Base-by-base conservation (phyloP, 1,139 yeast species). In the Kodamaea derodonti region DNA sequence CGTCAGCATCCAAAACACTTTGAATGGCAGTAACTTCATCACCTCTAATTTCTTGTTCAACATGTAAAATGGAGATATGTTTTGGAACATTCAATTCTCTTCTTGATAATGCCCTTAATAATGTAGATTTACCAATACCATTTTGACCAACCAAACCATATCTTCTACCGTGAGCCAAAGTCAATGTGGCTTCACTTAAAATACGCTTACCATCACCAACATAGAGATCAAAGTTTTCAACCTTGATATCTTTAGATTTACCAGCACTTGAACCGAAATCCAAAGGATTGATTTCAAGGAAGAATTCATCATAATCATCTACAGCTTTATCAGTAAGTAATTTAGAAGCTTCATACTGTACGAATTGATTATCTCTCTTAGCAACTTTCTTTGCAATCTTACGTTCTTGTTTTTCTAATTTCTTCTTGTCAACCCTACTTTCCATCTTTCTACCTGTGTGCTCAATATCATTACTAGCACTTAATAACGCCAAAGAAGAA, bases 51-150 rank as follows among this genome's bases (percentile, higher is more conserved):
- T 92, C 99, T 72, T 92, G 99, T 58, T 92, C 99, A 38, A 92
- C 99, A 54, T 92, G 97, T 46, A 92, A 72, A 62, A 92, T 86
- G 2, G 97, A 85, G 44, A 92, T 88, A 58, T 92, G 97, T 49
- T 86, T 87, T 13, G 98, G 97, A 47, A 92, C 84, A 39, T 87
- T 80, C 47, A 92, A 71, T 58, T 92, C 98, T 75, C 99, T 83
- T 58, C 95, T 78, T 1, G 97, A 83, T 35, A 92, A 69, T 0
- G 99, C 99, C 49, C 87, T 75, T 52, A 92, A 70, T 38, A 92
- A 67, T 0, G 98, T 92, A 28, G 97, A 90, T 58, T 92, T 92
- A 81, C 99, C 99, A 51, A 94, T 88, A 88, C 99, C 99, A 66
- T 92, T 92, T 57, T 90, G 95, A 62, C 99, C 99, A 31, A 92